A percentile compares a stretch with the other conserved stretches of the same genome.
phyloP scores from a whole-genome alignment of 495 filamentous ascomycete genomes.

The Rhypophila decipiens region DNA sequence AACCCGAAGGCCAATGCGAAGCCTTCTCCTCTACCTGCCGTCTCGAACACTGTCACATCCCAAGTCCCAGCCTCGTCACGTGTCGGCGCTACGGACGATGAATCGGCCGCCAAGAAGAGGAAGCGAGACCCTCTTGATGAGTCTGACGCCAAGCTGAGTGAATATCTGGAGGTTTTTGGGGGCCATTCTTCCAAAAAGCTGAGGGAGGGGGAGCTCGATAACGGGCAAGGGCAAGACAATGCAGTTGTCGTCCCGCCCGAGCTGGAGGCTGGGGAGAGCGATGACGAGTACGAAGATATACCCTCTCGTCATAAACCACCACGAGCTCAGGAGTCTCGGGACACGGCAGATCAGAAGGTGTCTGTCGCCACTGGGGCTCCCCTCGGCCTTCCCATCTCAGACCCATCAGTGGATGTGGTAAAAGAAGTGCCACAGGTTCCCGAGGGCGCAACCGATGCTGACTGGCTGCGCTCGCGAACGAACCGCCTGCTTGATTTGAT shows the following conservation, averaged over 20 bases:
- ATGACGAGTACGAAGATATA: constrained; percentile 61
- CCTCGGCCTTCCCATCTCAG: constrained; percentile 1
- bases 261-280: constrained; percentile 46
- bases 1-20: constrained; percentile 11
- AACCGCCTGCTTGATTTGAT: constrained; percentile 80
- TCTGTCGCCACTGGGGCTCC: constrained; percentile 2
- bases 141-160: constrained; percentile 70
- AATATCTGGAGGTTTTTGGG: constrained; percentile 78
- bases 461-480: constrained; percentile 93
- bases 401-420: constrained; percentile 7
- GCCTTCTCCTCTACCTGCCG: constrained; percentile 6
- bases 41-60: constrained; percentile 2
- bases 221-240: constrained; percentile 7
- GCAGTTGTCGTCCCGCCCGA: constrained; percentile 39
- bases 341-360: neutral
- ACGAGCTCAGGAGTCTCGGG: constrained; percentile 22
- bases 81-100: constrained; percentile 8
- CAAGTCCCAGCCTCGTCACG: constrained; percentile 4
- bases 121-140: constrained; percentile 46
- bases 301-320: constrained; percentile 31
- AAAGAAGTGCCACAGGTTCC: constrained; percentile 10
- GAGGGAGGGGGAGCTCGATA: constrained; percentile 18
- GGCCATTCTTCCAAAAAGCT: constrained; percentile 25
- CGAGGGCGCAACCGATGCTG: constrained; percentile 59
- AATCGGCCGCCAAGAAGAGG: constrained; percentile 34